Evolutionary conservation across 1,284 basidiomycete genomes (phyloP), one percentile per base, ranked within the genome.

Genomic region (Singerocomus inundabilis): DNA sequence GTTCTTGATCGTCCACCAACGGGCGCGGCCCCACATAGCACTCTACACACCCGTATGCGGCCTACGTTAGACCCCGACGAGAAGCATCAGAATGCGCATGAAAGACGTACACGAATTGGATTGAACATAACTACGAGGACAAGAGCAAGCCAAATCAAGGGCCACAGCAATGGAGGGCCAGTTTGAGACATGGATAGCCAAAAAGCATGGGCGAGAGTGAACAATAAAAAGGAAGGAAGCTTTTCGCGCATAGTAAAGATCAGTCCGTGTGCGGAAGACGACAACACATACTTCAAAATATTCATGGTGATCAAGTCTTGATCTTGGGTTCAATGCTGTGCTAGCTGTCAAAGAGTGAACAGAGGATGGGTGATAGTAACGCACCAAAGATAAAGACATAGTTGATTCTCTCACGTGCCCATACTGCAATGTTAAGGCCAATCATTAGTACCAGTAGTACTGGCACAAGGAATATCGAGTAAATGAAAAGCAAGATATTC

Each of bases 301-400:
- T 66, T 91, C 83, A 35, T 88, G 80, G 59, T 85, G 81, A 65
- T 97, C 91, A 45, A 97, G 73, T 25, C 81, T 80, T n/a, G 85
- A 86, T 46, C 88, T 76, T 7, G 87, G 70, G 57, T 93, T 84
- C 44, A 95, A 69, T 64, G 93, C 92, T 92, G 57, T 25, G 35
- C 24, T 7, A 30, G 35, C 18, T 21, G n/a, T 50, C 25, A 46
- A 25, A 8, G 6, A 18, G 9, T 0, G 16, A 25, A 16, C 13
- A 24, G 21, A 26, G 10, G 2, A 24, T 26, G 35, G 2, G n/a
- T 25, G 11, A 30, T 32, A 21, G 15, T 13, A 24, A 64, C 76
- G 45, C 52, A 88, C 87, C 87, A 61, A 97, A 95, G 42, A 98
- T 95, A 66, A 97, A 96, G 9, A 85, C 79, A 56, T 93, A 93